Evolutionary conservation across 176 grass and related monocot genomes (phyloP).

Genomic region (Themeda triandra): DNA sequence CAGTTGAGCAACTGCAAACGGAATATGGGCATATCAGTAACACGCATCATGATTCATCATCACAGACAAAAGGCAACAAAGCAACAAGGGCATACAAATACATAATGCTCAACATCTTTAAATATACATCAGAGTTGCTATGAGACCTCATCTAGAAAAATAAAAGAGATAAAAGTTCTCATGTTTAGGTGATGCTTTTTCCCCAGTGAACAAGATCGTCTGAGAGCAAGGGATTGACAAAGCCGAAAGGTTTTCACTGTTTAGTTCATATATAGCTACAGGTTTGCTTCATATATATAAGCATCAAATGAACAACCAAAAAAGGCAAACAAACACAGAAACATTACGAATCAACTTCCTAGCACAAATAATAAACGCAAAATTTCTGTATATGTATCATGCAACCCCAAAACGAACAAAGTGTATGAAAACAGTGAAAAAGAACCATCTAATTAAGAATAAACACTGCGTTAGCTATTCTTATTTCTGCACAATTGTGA

Average conservation of each 20-base stretch:
- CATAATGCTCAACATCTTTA: not conserved
- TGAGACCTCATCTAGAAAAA: not conserved
- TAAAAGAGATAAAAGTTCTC: not conserved
- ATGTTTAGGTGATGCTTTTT: not conserved
- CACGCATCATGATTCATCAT: not conserved
- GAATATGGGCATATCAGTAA: conserved; percentile 17
- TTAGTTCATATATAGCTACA: not conserved
- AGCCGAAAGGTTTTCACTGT: not conserved
- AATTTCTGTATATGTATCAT: not conserved
- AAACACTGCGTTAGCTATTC: not conserved
- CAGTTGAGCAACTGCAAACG: conserved; percentile 70
- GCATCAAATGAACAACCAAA: not conserved
- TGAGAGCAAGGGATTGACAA: not conserved
- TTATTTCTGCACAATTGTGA: not conserved
- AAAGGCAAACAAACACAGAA: not conserved
- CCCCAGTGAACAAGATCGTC: not conserved
- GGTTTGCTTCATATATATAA: not conserved
- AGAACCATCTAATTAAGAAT: not conserved
- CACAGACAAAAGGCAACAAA: not conserved
- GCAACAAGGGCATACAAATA: not conserved
- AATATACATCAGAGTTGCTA: not conserved
- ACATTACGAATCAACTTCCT: not conserved
- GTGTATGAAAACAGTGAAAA: not conserved
- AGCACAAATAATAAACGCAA: not conserved
- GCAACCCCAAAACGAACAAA: conserved; percentile 1